Evolutionary conservation across 2,329 filamentous ascomycete species (phyloP).

Genomic region (Pseudogymnoascus destructans): DNA sequence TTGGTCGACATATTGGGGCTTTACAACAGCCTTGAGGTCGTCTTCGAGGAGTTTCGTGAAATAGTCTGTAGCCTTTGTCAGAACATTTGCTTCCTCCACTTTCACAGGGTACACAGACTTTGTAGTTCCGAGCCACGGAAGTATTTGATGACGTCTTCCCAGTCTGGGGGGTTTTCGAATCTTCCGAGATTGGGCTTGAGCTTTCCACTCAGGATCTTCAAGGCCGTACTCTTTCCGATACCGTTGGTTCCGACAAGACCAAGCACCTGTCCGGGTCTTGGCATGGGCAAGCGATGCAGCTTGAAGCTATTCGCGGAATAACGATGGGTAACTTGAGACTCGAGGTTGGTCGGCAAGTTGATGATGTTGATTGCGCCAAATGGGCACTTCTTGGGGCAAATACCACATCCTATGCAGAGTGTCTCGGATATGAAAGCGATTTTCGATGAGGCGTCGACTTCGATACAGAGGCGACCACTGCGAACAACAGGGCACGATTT

Average conservation of each 20-base stretch:
- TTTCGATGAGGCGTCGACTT: slow-evolving; percentile 76
- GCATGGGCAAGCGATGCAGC: slow-evolving; percentile 91
- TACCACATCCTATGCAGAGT: slow-evolving; percentile 96
- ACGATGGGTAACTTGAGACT: slow-evolving; percentile 93
- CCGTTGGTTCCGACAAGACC: slow-evolving; percentile 98
- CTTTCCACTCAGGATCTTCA: slow-evolving; percentile 98
- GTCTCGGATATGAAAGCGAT: slow-evolving; percentile 97
- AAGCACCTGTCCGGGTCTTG: slow-evolving; percentile 85
- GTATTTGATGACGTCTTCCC: slow-evolving; percentile 97
- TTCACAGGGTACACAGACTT: slow-evolving; percentile 43
- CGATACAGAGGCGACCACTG: slow-evolving; percentile 94
- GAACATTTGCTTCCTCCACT: slow-evolving; percentile 2
- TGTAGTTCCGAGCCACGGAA: slow-evolving; percentile 96
- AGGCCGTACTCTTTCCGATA: slow-evolving; percentile 99
- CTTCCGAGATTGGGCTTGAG: slow-evolving; percentile 94
- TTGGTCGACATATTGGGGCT: slow-evolving; percentile 98
- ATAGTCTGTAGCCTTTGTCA: slow-evolving; percentile 52
- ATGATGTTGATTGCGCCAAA: slow-evolving; percentile 99
- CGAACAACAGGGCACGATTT: slow-evolving; percentile 96
- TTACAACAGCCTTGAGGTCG: slow-evolving; percentile 92
- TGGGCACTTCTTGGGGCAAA: slow-evolving; percentile 98
- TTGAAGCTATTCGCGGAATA: slow-evolving; percentile 99
- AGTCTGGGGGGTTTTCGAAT: slow-evolving; percentile 93
- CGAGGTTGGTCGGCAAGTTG: slow-evolving; percentile 98
- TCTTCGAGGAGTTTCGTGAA: slow-evolving; percentile 98